Conservation (phyloP, 805 yeast genomes). For the Zygotorulaspora sp. region DNA sequence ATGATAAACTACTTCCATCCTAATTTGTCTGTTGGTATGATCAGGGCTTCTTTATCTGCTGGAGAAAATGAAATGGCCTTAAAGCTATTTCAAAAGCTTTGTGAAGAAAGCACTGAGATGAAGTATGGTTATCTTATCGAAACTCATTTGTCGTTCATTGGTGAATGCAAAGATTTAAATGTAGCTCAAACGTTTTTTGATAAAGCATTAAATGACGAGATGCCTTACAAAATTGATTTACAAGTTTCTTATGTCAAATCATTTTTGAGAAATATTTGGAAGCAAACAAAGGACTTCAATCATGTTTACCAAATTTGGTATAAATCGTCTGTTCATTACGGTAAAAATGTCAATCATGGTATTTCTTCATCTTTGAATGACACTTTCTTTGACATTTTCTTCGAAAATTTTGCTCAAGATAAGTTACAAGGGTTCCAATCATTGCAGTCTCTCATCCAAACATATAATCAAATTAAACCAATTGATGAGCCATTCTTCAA, state of each 20-base stretch:
- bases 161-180: conserved; percentile 64
- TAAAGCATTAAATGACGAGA: conserved; percentile 61
- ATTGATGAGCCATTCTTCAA: conserved; percentile 81
- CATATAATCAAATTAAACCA: conserved; percentile 52
- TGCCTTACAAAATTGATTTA: conserved; percentile 67
- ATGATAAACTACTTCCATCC: conserved; percentile 35
- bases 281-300: conserved; percentile 52
- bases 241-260: conserved; percentile 71
- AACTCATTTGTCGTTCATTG: conserved; percentile 74
- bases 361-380: conserved; percentile 69
- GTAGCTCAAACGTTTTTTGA: conserved; percentile 72
- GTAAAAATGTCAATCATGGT: conserved; percentile 56
- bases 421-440: conserved; percentile 51
- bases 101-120: conserved; percentile 45
- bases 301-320: conserved; percentile 60
- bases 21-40: conserved; percentile 64
- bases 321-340: conserved; percentile 55
- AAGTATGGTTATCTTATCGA: conserved; percentile 56
- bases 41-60: conserved; percentile 63
- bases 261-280: conserved; percentile 57
- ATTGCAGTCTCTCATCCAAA: conserved; percentile 52
- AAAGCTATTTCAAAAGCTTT: conserved; percentile 55
- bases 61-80: conserved; percentile 64
- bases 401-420: conserved; percentile 48
- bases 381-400: conserved; percentile 63